These are phyloP conservation scores for Bretziella fagacearum DNA, from an alignment of 2,329 filamentous ascomycete species.

Conservation along the genomic window DNA sequence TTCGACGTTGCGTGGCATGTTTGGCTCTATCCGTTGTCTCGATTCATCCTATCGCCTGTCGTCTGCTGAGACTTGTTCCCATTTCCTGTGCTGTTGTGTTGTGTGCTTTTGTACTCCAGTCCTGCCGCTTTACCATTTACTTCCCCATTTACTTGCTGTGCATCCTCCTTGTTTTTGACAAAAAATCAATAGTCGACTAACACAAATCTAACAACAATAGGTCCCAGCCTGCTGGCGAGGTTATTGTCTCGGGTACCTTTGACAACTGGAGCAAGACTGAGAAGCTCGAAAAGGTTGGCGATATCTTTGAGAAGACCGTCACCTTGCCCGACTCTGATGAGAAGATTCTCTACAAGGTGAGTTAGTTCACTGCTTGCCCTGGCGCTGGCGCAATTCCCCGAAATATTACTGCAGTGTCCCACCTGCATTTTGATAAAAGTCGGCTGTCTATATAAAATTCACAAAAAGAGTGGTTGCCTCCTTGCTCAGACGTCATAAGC, in stretches of 20 bases:
- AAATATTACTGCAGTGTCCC: not conserved
- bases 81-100: no score
- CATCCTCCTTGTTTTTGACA: not conserved
- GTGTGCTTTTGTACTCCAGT: no score
- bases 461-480: not conserved
- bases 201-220: slow-evolving; percentile 37
- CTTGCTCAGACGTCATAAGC: slow-evolving; percentile 4
- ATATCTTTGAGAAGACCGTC: slow-evolving; percentile 66
- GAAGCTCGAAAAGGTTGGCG: slow-evolving; percentile 59
- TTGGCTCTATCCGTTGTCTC: no score
- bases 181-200: not conserved
- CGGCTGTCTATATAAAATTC: not conserved
- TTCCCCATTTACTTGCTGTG: no score
- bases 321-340: slow-evolving; percentile 44
- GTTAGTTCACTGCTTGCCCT: slow-evolving; percentile 18
- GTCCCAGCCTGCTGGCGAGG: slow-evolving; percentile 68
- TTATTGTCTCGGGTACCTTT: slow-evolving; percentile 91
- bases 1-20: no score
- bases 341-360: slow-evolving; percentile 91
- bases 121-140: no score
- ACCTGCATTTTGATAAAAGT: not conserved
- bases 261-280: slow-evolving; percentile 84
- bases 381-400: not conserved
- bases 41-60: no score
- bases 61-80: no score